Evolutionary conservation across 352 stramenopile genomes (phyloP), one percentile per base, ranked within the genome.

Genomic region (Phytophthora lateralis): DNA sequence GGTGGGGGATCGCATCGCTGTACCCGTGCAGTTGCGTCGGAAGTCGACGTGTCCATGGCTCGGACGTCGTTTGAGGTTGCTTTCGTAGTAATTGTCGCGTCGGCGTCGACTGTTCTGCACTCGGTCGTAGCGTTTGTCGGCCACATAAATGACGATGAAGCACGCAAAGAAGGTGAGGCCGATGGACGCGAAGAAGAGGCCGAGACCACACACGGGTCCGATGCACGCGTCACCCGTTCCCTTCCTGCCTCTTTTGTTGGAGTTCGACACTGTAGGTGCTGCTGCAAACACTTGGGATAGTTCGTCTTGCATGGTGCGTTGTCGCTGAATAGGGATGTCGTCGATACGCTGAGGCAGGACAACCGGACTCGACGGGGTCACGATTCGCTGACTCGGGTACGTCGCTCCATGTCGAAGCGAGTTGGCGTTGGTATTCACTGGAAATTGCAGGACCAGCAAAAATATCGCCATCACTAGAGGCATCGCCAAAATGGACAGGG

Each of bases 161-260:
- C 73, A 82, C 11, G 72, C 57, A 17, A 47, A 32, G 41, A 82
- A 75, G 0, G 70, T 82, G 48, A 82, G 37, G 17, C 44, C 55
- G 26, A 78, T 51, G 0, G 72, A 74, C 11, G 71, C 56, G 56
- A 82, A 80, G 57, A 79, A 79, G 53, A 82, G 63, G 6, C 61
- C 60, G 11, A 82, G 55, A 3, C 73, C 67, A 34, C 70, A 82
- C 8, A 82, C 32, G 0, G 67, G 53, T 18, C 63, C 71, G 35
- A 82, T 73, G 26, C 73, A 82, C 15, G 66, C 54, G 42, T 74
- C 66, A 7, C 66, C 60, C 1, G 54, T 63, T n/a, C 60, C 66
- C 17, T 66, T 66, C 52, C 66, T 66, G 27, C 65, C 65, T 29
- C 50, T 60, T 34, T 55, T 60, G n/a, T 32, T 62, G 8, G 66